A percentile compares a stretch with the other conserved stretches of the same genome.
These are phyloP conservation scores for Exophiala oligosperma DNA, from an alignment of 2,329 filamentous ascomycete species.

Conservation along the genomic window DNA sequence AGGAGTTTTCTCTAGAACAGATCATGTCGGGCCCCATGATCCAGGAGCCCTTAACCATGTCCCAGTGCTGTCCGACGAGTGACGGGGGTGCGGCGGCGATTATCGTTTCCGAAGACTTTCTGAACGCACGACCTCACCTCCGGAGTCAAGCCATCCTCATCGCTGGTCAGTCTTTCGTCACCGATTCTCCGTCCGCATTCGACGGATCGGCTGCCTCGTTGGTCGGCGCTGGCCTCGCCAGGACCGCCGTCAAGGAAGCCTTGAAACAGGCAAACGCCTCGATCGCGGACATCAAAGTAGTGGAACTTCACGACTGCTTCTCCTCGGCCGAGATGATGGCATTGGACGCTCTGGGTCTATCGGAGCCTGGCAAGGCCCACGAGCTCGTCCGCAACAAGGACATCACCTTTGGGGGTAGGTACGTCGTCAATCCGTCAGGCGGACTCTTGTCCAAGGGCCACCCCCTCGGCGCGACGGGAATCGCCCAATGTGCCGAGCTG, in stretches of 20 bases:
- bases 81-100: constrained; percentile 89
- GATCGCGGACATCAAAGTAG: constrained; percentile 72
- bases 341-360: constrained; percentile 82
- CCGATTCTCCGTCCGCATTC: constrained; percentile 78
- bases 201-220: constrained; percentile 80
- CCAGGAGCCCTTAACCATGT: constrained; percentile 84
- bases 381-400: constrained; percentile 84
- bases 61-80: constrained; percentile 97
- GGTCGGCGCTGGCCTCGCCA: constrained; percentile 83
- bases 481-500: constrained; percentile 92
- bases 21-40: constrained; percentile 75
- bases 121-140: constrained; percentile 80
- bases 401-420: constrained; percentile 82
- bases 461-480: constrained; percentile 88
- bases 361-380: constrained; percentile 78
- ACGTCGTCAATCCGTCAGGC: constrained; percentile 89
- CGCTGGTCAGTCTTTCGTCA: constrained; percentile 81
- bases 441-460: constrained; percentile 96
- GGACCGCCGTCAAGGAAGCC: constrained; percentile 68
- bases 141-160: constrained; percentile 79
- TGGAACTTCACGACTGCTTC: constrained; percentile 97
- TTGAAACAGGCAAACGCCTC: constrained; percentile 69
- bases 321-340: constrained; percentile 90
- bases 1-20: constrained; percentile 86
- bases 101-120: constrained; percentile 83